Evolutionary conservation across 768 basidiomycete species (phyloP).

Genomic region (Agaricus bisporus): DNA sequence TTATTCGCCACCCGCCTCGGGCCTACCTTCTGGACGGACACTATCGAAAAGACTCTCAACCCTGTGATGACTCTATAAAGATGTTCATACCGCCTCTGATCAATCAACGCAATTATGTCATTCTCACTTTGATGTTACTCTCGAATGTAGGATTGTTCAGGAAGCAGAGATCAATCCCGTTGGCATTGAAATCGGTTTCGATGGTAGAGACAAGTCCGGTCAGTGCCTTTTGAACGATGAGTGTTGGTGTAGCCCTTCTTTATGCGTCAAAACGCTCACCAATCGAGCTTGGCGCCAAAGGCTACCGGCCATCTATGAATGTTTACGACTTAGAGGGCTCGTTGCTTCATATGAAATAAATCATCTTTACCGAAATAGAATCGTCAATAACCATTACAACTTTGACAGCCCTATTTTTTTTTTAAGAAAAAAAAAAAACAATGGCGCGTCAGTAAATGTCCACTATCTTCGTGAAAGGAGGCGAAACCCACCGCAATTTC

Average conservation of each 20-base stretch:
- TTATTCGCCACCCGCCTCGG: background rate
- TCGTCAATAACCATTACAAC: conserved; percentile 18
- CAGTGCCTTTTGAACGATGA: conserved; percentile 1
- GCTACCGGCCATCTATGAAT: conserved; percentile 14
- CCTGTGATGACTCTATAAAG: conserved; percentile 9
- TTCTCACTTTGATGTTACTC: conserved; percentile 4
- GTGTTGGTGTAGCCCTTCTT: background rate
- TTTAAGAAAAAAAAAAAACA: too few species aligned
- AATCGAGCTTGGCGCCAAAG: conserved; percentile 16
- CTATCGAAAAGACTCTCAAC: conserved; percentile 12
- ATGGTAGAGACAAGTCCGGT: conserved; percentile 6
- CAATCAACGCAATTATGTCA: background rate
- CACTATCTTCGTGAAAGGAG: background rate
- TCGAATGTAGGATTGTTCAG: conserved; percentile 5
- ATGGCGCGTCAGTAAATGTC: background rate
- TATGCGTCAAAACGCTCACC: conserved; percentile 2
- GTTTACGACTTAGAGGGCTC: background rate
- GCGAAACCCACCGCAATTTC: conserved; percentile 2
- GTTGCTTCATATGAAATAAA: background rate
- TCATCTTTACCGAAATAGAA: conserved; percentile 15
- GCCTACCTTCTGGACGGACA: conserved; percentile 13
- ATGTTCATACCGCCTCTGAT: background rate
- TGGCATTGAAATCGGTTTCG: conserved; percentile 1
- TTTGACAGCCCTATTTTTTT: conserved; percentile 13
- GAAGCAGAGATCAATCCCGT: conserved; percentile 10